These are phyloP conservation scores for Aspergillus tubingensis DNA, from an alignment of 2,329 filamentous ascomycete species.

Conservation along the genomic window DNA sequence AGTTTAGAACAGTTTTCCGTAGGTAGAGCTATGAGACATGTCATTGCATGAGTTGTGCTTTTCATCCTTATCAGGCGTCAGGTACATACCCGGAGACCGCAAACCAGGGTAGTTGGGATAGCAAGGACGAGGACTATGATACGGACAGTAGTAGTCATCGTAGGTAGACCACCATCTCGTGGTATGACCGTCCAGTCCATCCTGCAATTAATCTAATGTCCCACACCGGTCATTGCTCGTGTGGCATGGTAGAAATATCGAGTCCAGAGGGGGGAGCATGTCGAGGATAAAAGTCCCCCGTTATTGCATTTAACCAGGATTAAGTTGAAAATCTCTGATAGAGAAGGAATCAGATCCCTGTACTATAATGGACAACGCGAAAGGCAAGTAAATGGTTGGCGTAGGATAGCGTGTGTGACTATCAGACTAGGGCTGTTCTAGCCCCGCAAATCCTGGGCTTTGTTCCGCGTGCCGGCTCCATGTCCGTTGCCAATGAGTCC, in stretches of 20 bases:
- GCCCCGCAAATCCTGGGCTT: neutral
- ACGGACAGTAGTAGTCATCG: constrained; percentile 7
- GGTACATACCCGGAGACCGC: constrained; percentile 4
- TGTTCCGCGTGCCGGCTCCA: neutral
- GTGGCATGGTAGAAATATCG: neutral
- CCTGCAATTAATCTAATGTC: neutral
- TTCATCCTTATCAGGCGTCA: too few relatives aligned
- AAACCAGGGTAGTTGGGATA: constrained; percentile 7
- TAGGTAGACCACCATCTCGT: neutral
- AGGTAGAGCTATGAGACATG: neutral
- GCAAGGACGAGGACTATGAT: constrained; percentile 4
- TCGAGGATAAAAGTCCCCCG: neutral
- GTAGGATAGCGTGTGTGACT: neutral
- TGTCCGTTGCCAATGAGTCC: neutral
- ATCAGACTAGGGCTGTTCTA: neutral
- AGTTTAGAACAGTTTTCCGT: neutral
- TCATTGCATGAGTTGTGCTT: too few relatives aligned
- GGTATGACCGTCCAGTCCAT: neutral
- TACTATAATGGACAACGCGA: neutral
- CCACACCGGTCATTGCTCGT: neutral
- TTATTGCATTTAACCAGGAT: neutral
- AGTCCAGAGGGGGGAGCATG: neutral
- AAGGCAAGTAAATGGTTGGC: neutral
- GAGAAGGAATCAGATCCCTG: neutral
- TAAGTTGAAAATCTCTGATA: neutral